Evolutionary conservation across 345 rosid species (phyloP).

Genomic region (Boechera retrofracta): DNA sequence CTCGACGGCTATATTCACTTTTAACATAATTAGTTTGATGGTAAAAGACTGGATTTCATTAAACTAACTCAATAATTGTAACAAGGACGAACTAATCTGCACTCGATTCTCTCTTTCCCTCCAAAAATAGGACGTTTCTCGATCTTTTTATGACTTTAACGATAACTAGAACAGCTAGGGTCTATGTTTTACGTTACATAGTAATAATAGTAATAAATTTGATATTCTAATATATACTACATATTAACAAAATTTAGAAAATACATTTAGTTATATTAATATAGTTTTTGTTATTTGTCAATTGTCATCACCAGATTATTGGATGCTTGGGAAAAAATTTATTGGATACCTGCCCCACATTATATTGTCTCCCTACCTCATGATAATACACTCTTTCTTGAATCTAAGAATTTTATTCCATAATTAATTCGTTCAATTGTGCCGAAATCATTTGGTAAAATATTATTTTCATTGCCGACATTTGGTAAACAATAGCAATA

Average conservation of each 20-base stretch:
- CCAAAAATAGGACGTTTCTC: neutral
- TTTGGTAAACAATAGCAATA: slow-evolving; percentile 4
- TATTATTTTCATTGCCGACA: slow-evolving; percentile 32
- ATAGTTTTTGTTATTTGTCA: slow-evolving; percentile 8
- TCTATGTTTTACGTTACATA: neutral
- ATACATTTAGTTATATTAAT: neutral
- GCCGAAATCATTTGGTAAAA: slow-evolving; percentile 24
- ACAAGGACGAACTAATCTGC: no score
- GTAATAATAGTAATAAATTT: neutral
- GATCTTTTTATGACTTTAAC: neutral
- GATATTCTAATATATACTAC: neutral
- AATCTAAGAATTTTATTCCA: slow-evolving; percentile 32
- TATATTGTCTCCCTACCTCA: slow-evolving; percentile 14
- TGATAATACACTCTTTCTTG: slow-evolving; percentile 18
- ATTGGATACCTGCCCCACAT: slow-evolving; percentile 22
- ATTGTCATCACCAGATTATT: slow-evolving; percentile 1
- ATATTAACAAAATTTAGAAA: neutral
- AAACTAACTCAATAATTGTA: no score
- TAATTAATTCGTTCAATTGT: slow-evolving; percentile 12
- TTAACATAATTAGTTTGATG: no score
- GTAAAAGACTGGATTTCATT: no score
- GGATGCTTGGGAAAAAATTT: neutral
- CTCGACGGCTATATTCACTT: no score
- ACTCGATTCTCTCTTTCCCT: no score
- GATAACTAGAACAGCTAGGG: neutral